phyloP scores from a whole-genome alignment of 31 red algal species.

The Pterothamnion heteromorphum region DNA sequence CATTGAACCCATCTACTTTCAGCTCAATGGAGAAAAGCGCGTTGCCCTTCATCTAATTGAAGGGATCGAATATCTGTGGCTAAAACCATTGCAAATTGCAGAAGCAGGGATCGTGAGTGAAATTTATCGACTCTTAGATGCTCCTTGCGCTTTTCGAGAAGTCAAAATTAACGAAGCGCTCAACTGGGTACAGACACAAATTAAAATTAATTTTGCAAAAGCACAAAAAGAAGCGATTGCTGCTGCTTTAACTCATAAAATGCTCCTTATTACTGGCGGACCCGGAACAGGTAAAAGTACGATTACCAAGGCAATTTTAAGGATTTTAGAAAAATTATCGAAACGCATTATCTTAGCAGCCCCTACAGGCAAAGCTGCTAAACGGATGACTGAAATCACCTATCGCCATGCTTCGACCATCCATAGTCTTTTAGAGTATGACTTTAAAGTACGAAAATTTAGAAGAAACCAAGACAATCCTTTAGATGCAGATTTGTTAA shows the following conservation, averaged over 20 bases:
- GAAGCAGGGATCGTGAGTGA: neutral
- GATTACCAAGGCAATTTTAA: neutral
- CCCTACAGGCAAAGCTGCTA: conserved; percentile 57
- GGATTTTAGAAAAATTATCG: neutral
- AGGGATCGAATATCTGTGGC: neutral
- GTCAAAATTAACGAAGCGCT: neutral
- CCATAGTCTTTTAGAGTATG: conserved; percentile 30
- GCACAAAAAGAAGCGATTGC: neutral
- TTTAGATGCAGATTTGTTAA: conserved; percentile 31
- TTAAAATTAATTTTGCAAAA: neutral
- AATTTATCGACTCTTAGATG: neutral
- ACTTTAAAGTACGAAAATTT: conserved; percentile 40
- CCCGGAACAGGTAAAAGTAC: conserved; percentile 56
- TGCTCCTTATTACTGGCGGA: neutral
- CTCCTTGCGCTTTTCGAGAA: neutral
- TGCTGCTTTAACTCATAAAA: neutral
- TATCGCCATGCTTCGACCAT: neutral
- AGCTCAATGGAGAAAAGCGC: neutral
- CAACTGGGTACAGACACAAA: neutral
- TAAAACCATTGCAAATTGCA: neutral
- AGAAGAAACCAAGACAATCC: conserved; percentile 46
- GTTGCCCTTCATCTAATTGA: neutral
- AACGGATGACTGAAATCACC: conserved; percentile 43
- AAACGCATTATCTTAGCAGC: conserved; percentile 30
- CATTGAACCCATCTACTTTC: neutral